Evolutionary conservation across 352 stramenopile species (phyloP).

Genomic region (Blastocystis sp.): DNA sequence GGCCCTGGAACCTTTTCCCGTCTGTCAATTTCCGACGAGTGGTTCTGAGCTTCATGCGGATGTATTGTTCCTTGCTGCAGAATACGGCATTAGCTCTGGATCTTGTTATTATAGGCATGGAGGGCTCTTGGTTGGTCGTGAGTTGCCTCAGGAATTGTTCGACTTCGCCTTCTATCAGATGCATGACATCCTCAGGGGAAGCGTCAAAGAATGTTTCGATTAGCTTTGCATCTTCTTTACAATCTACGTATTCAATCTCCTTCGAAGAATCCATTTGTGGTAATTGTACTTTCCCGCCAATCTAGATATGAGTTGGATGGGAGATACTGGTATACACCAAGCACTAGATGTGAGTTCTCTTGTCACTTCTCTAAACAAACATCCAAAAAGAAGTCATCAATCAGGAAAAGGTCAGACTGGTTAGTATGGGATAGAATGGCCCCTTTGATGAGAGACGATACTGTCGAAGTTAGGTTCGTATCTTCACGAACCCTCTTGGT

Average conservation of each 20-base stretch:
- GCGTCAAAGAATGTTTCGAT: slow-evolving; percentile 14
- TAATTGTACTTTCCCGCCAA: not conserved
- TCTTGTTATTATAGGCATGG: not conserved
- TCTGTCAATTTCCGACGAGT: not conserved
- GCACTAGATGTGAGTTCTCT: too few relatives aligned
- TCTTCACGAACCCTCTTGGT: not conserved
- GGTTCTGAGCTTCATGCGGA: not conserved
- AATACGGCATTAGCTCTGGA: slow-evolving; percentile 3
- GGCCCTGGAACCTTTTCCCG: slow-evolving; percentile 29
- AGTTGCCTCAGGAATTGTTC: not conserved
- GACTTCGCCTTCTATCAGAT: slow-evolving; percentile 11
- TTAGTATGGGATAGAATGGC: not conserved
- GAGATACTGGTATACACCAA: too few relatives aligned
- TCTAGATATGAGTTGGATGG: too few relatives aligned
- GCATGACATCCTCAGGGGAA: not conserved
- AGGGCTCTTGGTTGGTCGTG: not conserved
- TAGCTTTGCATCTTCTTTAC: not conserved
- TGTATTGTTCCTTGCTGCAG: slow-evolving; percentile 4
- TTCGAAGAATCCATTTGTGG: not conserved
- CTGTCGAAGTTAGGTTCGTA: not conserved
- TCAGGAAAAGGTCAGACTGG: slow-evolving; percentile 11
- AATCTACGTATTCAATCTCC: slow-evolving; percentile 6
- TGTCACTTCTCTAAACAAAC: slow-evolving; percentile 25
- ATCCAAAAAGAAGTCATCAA: slow-evolving; percentile 44
- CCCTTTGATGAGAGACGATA: not conserved